Evolutionary conservation across 805 yeast species (phyloP).

Genomic region (Yamadazyma philogaea): DNA sequence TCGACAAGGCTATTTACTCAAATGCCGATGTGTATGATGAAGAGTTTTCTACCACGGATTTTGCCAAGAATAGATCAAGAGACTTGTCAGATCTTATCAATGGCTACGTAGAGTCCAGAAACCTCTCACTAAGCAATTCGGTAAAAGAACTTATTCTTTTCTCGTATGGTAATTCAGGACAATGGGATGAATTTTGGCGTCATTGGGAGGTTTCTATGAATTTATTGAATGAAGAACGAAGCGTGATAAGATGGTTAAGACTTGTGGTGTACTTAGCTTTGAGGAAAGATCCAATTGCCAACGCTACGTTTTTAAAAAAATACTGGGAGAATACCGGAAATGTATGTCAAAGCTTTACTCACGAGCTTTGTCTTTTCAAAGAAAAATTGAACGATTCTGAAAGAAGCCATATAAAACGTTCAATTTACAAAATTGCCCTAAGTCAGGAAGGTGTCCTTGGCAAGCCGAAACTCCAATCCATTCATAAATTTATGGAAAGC

Average conservation of each 20-base stretch:
- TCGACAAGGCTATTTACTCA: conserved; percentile 24
- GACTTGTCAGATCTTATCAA: conserved; percentile 27
- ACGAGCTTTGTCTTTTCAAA: not conserved
- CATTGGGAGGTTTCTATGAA: conserved; percentile 30
- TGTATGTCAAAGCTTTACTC: conserved; percentile 24
- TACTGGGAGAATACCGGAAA: conserved; percentile 27
- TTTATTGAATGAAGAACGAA: conserved; percentile 9
- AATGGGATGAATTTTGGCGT: conserved; percentile 39
- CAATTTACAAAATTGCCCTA: conserved; percentile 3
- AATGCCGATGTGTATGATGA: conserved; percentile 9
- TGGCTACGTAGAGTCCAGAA: conserved; percentile 16
- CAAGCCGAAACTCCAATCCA: conserved; percentile 7
- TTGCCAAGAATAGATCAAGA: conserved; percentile 29
- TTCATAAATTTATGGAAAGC: conserved; percentile 9
- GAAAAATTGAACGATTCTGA: conserved; percentile 6
- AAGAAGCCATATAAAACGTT: conserved; percentile 3
- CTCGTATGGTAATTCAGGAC: conserved; percentile 37
- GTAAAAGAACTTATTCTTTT: conserved; percentile 33
- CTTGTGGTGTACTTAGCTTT: conserved; percentile 31
- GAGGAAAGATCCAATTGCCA: conserved; percentile 24
- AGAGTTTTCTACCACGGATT: conserved; percentile 8
- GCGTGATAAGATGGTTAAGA: conserved; percentile 27
- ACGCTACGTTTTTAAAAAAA: conserved; percentile 25
- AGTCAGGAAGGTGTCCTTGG: not conserved
- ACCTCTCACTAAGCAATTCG: conserved; percentile 13